A percentile compares a stretch with the other conserved stretches of the same genome.
These are phyloP conservation scores for Suillus hirtellus DNA, from an alignment of 768 basidiomycete species.

Conservation along the genomic window DNA sequence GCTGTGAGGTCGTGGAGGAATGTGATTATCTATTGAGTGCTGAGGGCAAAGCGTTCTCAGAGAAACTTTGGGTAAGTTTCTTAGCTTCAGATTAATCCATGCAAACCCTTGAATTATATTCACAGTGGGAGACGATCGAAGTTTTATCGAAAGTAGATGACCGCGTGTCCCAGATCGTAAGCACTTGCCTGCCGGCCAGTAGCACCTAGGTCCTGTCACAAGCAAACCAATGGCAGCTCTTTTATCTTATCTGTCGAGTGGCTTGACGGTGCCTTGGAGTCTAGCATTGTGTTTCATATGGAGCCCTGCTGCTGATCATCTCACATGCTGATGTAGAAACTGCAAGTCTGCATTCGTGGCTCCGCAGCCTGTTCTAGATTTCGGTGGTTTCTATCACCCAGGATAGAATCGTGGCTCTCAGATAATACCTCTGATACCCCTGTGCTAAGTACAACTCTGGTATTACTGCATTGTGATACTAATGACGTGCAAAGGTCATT, in stretches of 20 bases:
- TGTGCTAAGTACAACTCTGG: not conserved
- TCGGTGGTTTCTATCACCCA: not conserved
- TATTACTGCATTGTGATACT: not conserved
- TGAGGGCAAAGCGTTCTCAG: constrained; percentile 29
- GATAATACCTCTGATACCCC: not conserved
- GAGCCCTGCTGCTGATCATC: not conserved
- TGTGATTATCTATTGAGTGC: constrained; percentile 30
- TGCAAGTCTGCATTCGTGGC: not conserved
- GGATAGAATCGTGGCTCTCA: not conserved
- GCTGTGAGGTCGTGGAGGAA: constrained; percentile 28
- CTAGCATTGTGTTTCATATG: not conserved
- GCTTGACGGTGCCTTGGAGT: not conserved
- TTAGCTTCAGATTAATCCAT: not conserved
- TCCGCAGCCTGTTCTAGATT: not conserved
- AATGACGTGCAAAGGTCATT: not conserved
- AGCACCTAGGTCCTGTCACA: not conserved
- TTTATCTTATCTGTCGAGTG: not conserved
- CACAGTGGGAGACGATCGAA: constrained; percentile 25
- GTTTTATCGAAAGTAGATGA: constrained; percentile 23
- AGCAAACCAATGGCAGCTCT: not conserved
- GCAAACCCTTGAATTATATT: not conserved
- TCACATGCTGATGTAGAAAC: not conserved
- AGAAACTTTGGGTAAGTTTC: constrained; percentile 35
- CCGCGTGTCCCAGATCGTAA: constrained; percentile 22
- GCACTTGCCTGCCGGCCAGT: not conserved